Evolutionary conservation across 75 land plant genomes (phyloP), one percentile per base, ranked within the genome.

Genomic region (Pinus tabuliformis): DNA sequence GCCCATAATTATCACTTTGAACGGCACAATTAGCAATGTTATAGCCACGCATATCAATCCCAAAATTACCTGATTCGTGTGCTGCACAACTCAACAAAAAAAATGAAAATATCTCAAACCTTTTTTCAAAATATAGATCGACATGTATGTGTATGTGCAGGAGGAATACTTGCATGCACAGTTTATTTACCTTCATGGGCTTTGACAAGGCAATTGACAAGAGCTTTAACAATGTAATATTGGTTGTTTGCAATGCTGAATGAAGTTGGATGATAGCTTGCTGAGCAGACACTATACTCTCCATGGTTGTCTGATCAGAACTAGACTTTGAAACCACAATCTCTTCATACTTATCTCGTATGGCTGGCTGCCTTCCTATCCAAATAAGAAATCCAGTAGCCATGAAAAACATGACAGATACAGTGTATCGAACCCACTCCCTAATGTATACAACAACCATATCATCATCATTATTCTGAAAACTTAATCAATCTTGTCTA

Each of bases 231-330:
- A 93, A 75, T 6, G 80, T 39, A 4, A 90, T 85, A 54, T 90
- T 93, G 20, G 84, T 75, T 3, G 60, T 75, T 75, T 88, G 85
- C 24, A 93, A 59, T 5, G 87, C 13, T 68, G 78, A 82, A 7
- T 85, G 81, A 49, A 88, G 58, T 14, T 75, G 78, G 15, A 36
- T 73, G n/a, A 93, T 30, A 12, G 86, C 84, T 37, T 88, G 87
- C 42, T 93, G 95, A 8, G 86, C 90, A 8, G 84, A 59, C 13
- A 90, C 88, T 18, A 90, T 77, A 77, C 79, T 89, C 60, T 90
- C 93, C 82, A 90, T 71, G 58, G 86, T 76, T 4, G 81, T 83
- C 65, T 86, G 85, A 30, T 89, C 89, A 21, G 89, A 82, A 45
- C 52, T 45, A 13, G 81, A 81, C 7, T 79, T 78, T 62, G 62